Evolutionary conservation across 139 green algal genomes (phyloP), one percentile per base, ranked within the genome.

Genomic region (Volvox reticuliferus): DNA sequence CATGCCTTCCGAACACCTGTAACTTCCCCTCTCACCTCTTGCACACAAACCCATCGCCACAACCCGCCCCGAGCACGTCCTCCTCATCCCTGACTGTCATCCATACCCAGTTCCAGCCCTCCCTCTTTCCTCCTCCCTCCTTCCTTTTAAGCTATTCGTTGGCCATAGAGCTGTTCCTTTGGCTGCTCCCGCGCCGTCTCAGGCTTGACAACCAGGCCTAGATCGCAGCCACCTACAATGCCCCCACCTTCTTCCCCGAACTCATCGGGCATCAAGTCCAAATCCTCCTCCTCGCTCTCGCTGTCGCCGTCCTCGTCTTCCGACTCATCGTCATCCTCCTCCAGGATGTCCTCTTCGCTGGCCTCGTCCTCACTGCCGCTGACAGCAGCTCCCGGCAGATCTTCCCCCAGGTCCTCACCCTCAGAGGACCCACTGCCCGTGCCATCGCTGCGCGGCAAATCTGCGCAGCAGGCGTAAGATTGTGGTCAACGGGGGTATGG

Each of bases 251-350:
- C 69, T 12, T 89, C 84, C 6, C 37, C 67, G 5, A 78, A 75
- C 63, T 81, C 83, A 30, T 79, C 67, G 55, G 68, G 68, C 83
- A 79, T 9, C 67, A 89, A 18, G 21, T 37, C 81, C 16, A 78
- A 16, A 14, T 76, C 85, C 1, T 93, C 86, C 18, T 65, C 50
- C 2, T n/a, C 75, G 5, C 28, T 75, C 1, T 65, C 55, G 12
- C 37, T 24, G 22, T 20, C 55, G 1, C 55, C 75, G 1, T 77
- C 55, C n/a, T 63, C 50, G 0, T 61, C 71, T 1, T 24, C 30
- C 14, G 50, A 33, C 1, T 61, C 76, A 55, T 55, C 76, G 9
- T 73, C 84, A 21, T 78, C 88, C 24, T 35, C 30, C 35, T 68
- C 71, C 44, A 55, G 44, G 44, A 9, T 5, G 26, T 36, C 32